Base-by-base conservation (phyloP, 2,329 filamentous ascomycete genomes). In the Diaporthe ilicicola region DNA sequence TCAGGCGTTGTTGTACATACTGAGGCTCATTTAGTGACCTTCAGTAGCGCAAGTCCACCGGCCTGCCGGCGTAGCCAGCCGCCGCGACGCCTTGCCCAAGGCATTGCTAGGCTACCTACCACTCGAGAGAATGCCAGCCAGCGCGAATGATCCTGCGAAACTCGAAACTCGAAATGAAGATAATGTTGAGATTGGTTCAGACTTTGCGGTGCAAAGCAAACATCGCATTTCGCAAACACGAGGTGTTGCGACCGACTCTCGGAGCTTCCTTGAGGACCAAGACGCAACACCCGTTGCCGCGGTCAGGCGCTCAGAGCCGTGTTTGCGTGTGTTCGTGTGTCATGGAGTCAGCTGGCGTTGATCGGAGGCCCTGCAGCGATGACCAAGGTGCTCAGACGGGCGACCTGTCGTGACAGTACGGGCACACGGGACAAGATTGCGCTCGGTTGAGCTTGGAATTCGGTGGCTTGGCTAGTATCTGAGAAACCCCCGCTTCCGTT, bases 201-300 rank as follows among this genome's bases (percentile, higher is more conserved):
- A 32, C 19, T 29, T 22, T 4, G 27, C 29, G 29, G 2, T 42
- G 32, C 42, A 37, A 17, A 22, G 53, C 32, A 39, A 59, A 29
- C 24, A 34, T 32, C 44, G 32, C 66, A 53, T 68, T 34, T 27
- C 22, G 50, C 17, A n/a, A n/a, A 46, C 54, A 59, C 55, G 22
- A 68, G 66, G 53, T 34, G 46, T 42, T 22, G 32, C 13, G 22
- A 27, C 29, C 44, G 13, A 50, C 42, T 64, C 50, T 64, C 59
- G 50, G 17, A 8, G 53, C n/a, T 17, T 59, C 9, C 27, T 42
- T 42, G 44, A 32, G 4, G 17, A 9, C 44, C 66, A 22, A 19
- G 37, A 22, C 27, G 27, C 37, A 59, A 50, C 53, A 59, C 46
- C 66, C 46, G 66, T n/a, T 51, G 53, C 66, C 66, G 66, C 53